Base-by-base conservation (phyloP, 148 eudicot species). In the Fagopyrum tataricum region DNA sequence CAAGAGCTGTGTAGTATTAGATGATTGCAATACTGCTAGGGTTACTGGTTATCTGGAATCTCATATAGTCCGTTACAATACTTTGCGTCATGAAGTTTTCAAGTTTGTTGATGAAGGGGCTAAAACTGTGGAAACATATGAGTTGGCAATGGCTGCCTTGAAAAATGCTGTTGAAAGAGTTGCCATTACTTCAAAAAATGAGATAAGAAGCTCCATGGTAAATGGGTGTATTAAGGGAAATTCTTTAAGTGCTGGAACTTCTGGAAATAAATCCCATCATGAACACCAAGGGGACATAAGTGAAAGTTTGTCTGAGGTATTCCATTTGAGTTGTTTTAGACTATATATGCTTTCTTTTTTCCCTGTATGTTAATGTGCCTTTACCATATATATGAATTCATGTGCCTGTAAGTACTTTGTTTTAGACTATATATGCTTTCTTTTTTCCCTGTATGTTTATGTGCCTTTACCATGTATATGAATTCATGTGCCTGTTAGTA, bases 61-160 rank as follows among this genome's bases (percentile, higher is more conserved):
- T 7, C 87, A 80, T 49, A 84, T 76, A 37, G 85, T 78, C 59
- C 81, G 89, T 42, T 86, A 82, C 76, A 78, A 81, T 78, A 78
- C 78, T 62, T 80, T 86, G 49, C 85, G 87, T 31, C 82, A 75
- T 13, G 82, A 84, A 79, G 84, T 82, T 24, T 83, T 84, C 12
- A 84, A 80, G 72, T 80, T 78, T 82, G 87, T 82, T 2, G 85
- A 86, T 79, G 84, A 84, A 75, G 87, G 82, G 72, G 85, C 81
- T 48, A 71, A 74, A 73, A 82, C 75, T 78, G 73, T 21, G 10
- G 89, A 84, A 52, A 80, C 80, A 55, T 86, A 78, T 78, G 83
- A 84, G 10, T 80, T 80, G 41, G 89, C 89, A n/a, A 67, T 84
- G 81, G 78, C 43, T 58, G 84, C 89, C 72, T 59, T 86, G 72